Base-by-base conservation (phyloP, 345 rosid genomes). In the Gynandropsis gynandra region DNA sequence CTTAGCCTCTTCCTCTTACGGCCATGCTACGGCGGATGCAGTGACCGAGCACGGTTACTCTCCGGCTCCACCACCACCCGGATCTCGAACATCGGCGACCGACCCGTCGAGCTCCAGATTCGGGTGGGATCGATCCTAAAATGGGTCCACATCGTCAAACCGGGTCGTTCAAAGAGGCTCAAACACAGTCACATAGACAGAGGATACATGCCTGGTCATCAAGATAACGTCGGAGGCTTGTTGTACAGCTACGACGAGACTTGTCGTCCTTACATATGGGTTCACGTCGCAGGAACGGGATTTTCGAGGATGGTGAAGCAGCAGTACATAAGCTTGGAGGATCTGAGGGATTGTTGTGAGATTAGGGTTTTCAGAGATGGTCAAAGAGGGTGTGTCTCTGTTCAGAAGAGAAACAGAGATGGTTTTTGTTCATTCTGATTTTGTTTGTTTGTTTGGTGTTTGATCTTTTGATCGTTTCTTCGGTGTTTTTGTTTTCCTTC, bases 231-330 rank as follows among this genome's bases (percentile, higher is more conserved):
- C n/a, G 9, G 40, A 1, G 50, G 44, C 13, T 57, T 87, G 84
- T 48, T 77, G 49, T 81, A 89, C 58, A 75, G 76, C 74, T 69
- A 74, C 24, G 95, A 89, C 34, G 82, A 82, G 68, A 76, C 95
- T 0, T 79, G 82, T 41, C 82, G 69, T 34, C 97, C 93, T 21
- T 89, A 89, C 54, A 75, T 89, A 7, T 89, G 97, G 97, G 79
- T 85, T 4, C 80, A 85, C 44, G 94, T 81, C 53, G 61, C 75
- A 0, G 87, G 83, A 9, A 81, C 76, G 1, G 95, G 76, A 70
- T 76, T 81, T 20, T 71, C 83, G 0, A 83, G 82, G 66, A 84
- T 83, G 83, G 95, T 83, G 42, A 89, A 83, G 76, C 92, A 89
- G 63, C 95, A 89, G 64, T 89, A 85, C 49, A 65, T 85, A 54